These are phyloP conservation scores for Beauveria caledonica DNA, from an alignment of 2,329 filamentous ascomycete genomes.

Conservation along the genomic window DNA sequence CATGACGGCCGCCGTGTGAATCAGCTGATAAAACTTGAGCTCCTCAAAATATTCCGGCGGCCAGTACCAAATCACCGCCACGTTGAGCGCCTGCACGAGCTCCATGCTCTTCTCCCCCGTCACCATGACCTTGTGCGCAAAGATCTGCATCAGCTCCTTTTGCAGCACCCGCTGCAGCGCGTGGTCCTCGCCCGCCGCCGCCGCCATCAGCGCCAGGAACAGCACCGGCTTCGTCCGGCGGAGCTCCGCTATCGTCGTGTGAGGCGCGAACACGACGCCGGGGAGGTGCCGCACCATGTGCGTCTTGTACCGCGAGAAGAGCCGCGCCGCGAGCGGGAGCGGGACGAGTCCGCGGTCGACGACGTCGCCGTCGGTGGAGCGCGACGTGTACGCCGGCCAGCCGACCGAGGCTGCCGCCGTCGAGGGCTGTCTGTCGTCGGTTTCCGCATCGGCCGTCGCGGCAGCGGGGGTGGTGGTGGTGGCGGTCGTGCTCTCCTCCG, in stretches of 20 bases:
- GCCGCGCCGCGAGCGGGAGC: slow-evolving; percentile 42
- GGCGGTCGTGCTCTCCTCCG: background rate
- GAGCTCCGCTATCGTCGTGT: slow-evolving; percentile 45
- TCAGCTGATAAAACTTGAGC: slow-evolving; percentile 82
- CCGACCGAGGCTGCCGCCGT: slow-evolving; percentile 9
- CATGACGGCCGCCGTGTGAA: slow-evolving; percentile 74
- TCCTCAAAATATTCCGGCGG: slow-evolving; percentile 78
- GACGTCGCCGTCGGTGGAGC: slow-evolving; percentile 35
- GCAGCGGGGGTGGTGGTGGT: no score
- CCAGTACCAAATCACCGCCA: slow-evolving; percentile 77
- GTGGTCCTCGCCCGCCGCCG: slow-evolving; percentile 50
- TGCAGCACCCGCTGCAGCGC: slow-evolving; percentile 53
- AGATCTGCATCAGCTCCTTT: slow-evolving; percentile 60
- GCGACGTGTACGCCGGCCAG: slow-evolving; percentile 17
- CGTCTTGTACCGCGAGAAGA: slow-evolving; percentile 51
- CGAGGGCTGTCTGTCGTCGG: slow-evolving; percentile 8
- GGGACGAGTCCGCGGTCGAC: slow-evolving; percentile 53
- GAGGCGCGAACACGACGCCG: slow-evolving; percentile 50
- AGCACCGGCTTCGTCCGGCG: slow-evolving; percentile 54
- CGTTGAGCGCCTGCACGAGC: slow-evolving; percentile 68
- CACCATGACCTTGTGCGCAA: slow-evolving; percentile 67
- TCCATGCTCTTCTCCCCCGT: slow-evolving; percentile 76
- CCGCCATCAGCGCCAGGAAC: slow-evolving; percentile 63
- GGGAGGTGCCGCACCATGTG: slow-evolving; percentile 55
- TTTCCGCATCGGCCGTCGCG: background rate